A percentile compares a stretch with the other conserved stretches of the same genome.
Conservation (phyloP, 1,284 basidiomycete species). For the Somion occarium region DNA sequence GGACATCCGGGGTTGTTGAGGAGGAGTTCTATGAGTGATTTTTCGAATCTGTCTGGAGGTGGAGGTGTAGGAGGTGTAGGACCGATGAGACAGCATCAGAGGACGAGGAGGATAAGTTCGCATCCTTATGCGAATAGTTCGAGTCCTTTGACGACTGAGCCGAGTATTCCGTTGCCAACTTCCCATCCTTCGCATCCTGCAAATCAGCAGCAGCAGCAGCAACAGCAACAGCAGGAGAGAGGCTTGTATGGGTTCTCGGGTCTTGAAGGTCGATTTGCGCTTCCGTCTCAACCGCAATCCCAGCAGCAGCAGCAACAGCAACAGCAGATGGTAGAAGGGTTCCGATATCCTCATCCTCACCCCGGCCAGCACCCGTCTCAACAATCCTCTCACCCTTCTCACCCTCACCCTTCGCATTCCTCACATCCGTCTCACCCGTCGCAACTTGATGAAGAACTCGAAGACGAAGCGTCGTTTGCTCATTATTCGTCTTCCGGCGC, state of each 20-base stretch:
- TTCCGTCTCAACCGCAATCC: not conserved
- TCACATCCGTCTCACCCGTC: no score
- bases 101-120: not conserved
- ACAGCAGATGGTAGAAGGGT: not conserved
- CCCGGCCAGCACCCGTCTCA: no score
- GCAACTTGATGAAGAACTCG: not conserved
- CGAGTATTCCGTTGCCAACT: not conserved
- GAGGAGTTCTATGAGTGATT: not conserved
- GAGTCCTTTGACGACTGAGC: not conserved
- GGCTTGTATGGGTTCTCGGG: not conserved
- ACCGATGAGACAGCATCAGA: not conserved
- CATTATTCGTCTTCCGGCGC: not conserved
- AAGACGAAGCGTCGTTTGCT: not conserved
- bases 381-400: not conserved
- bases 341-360: not conserved
- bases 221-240: not conserved
- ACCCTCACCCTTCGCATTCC: not conserved
- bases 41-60: not conserved
- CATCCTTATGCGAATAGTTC: conserved; percentile 1
- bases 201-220: not conserved
- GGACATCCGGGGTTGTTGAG: no score
- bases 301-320: not conserved
- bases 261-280: not conserved
- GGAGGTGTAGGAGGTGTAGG: not conserved
- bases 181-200: not conserved